Evolutionary conservation across 2,329 filamentous ascomycete genomes (phyloP), one percentile per base, ranked within the genome.

Genomic region (Daldinia sp.): DNA sequence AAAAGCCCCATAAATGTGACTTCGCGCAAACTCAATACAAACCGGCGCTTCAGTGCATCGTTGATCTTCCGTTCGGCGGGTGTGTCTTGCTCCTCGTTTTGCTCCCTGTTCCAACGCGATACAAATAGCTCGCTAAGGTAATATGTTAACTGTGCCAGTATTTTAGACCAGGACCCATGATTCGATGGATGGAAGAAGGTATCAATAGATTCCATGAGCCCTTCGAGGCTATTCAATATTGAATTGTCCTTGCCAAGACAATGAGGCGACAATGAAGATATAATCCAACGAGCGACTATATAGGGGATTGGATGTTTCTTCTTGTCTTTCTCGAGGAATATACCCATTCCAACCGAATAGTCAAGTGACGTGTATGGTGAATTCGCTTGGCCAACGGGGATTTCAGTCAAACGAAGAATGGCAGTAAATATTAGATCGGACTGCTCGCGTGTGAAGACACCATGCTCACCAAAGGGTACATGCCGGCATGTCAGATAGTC

Each of bases 171-270:
- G 13, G 84, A 84, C 13, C 96, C 96, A 59, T 95, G 93, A 79
- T 99, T 99, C 2, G 96, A 99, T 1, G 96, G 96, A 76, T 99
- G 96, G 84, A 98, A 99, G 80, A 99, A 99, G 0, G 96, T 99
- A 79, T 99, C 96, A 53, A 98, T 92, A 2, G 94, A 96, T 79
- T 98, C 92, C 73, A 99, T 92, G 59, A 99, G 85, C 0, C 93
- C 95, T 79, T 99, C 95, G 4, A 99, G 86, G 72, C 92, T 93
- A 37, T 91, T 89, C 74, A 99, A 81, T 48, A 97, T 89, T 0
- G 94, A 98, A 62, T 91, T 90, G 33, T 91, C 86, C n/a, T 89
- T 85, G 46, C 92, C 88, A 55, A 97, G 82, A 75, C 93, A 96
- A 51, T 90, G 85, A 1, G 96, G 95, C 1, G 96, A 98, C 42